These are phyloP conservation scores for Blastocystis sp. DNA, from an alignment of 352 stramenopile species.

Conservation along the genomic window DNA sequence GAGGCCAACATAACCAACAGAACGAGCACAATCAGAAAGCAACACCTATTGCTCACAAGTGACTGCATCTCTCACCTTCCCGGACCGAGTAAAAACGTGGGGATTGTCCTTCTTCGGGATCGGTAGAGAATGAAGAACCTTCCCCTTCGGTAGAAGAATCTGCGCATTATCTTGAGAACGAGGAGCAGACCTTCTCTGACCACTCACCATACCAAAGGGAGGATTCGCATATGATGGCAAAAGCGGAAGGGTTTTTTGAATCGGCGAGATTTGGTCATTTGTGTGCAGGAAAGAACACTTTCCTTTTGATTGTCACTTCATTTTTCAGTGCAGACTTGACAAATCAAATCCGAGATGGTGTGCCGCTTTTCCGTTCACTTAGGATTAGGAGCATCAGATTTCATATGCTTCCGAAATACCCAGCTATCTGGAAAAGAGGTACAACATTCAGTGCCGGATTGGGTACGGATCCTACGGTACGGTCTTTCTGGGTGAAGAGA, in stretches of 20 bases:
- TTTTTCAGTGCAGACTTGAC: no score
- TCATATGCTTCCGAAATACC: slow-evolving; percentile 61
- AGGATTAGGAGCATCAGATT: slow-evolving; percentile 3
- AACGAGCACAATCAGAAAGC: neutral
- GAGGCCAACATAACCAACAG: neutral
- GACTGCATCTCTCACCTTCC: neutral
- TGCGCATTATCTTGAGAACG: neutral
- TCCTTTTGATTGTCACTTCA: no score
- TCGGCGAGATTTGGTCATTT: neutral
- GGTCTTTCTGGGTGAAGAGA: slow-evolving; percentile 53
- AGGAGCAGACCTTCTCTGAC: neutral
- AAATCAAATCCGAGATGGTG: no score
- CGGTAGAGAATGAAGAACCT: slow-evolving; percentile 34
- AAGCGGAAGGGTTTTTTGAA: neutral
- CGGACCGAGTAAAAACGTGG: neutral
- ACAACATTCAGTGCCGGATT: slow-evolving; percentile 67
- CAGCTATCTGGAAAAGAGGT: slow-evolving; percentile 46
- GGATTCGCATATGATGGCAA: neutral
- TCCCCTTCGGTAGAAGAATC: neutral
- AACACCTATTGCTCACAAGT: neutral
- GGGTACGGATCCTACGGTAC: slow-evolving; percentile 57
- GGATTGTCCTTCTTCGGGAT: neutral
- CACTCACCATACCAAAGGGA: neutral
- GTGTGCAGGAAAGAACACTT: no score
- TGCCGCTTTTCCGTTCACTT: neutral